Evolutionary conservation across 768 basidiomycete genomes (phyloP).

Genomic region (Hygrophorus russula): DNA sequence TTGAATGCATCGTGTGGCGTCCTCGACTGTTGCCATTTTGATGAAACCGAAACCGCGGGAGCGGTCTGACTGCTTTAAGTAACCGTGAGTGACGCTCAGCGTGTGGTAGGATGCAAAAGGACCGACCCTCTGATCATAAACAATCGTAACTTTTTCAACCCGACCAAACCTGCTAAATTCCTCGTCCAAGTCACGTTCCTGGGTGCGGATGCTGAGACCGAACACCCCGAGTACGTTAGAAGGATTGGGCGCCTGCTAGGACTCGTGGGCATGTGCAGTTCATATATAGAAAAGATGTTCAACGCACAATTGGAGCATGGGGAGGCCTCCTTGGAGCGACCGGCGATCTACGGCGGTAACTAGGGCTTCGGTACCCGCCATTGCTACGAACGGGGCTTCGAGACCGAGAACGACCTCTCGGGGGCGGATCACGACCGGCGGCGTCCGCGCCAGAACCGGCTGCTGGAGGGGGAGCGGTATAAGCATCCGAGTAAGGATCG

Average conservation of each 20-base stretch:
- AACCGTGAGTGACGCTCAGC: slow-evolving; percentile 9
- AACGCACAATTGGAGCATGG: slow-evolving; percentile 66
- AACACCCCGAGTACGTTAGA: slow-evolving; percentile 93
- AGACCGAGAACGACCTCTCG: slow-evolving; percentile 67
- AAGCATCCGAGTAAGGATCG: slow-evolving; percentile 78
- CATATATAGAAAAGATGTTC: slow-evolving; percentile 7
- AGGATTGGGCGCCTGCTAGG: slow-evolving; percentile 73
- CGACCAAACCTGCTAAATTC: slow-evolving; percentile 84
- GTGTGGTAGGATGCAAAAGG: background rate
- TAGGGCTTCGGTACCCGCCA: slow-evolving; percentile 45
- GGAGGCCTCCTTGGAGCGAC: slow-evolving; percentile 46
- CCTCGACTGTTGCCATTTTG: slow-evolving; percentile 82
- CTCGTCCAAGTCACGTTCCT: slow-evolving; percentile 88
- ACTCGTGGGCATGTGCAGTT: slow-evolving; percentile 22
- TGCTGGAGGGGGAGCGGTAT: slow-evolving; percentile 49
- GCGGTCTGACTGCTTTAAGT: slow-evolving; percentile 62
- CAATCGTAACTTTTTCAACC: slow-evolving; percentile 92
- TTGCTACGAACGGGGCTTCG: slow-evolving; percentile 48
- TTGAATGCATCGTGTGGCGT: slow-evolving; percentile 78
- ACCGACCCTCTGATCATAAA: slow-evolving; percentile 92
- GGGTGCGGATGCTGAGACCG: slow-evolving; percentile 91
- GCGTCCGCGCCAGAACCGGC: slow-evolving; percentile 31
- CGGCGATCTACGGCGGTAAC: slow-evolving; percentile 46
- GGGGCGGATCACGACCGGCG: slow-evolving; percentile 36
- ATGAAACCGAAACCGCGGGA: slow-evolving; percentile 99